Base-by-base conservation (phyloP, 2,329 filamentous ascomycete species). In the Pseudogymnoascus sp. region DNA sequence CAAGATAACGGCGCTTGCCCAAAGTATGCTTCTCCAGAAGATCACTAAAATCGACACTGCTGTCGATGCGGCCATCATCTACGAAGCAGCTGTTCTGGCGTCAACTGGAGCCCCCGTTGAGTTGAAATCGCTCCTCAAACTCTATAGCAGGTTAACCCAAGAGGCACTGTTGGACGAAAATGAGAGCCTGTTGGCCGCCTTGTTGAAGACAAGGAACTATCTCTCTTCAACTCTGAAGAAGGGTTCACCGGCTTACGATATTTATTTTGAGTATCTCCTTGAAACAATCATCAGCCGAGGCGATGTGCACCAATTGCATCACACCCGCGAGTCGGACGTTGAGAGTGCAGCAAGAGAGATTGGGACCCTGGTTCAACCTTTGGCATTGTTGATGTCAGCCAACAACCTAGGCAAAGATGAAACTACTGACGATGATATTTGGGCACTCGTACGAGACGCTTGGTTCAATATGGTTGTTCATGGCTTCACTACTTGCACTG, bases 391-490 rank as follows among this genome's bases (percentile, higher is more conserved):
- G 61, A 89, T 96, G 74, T 88, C 91, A 7, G 80, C 78, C 34
- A 84, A 87, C 67, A 81, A 87, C 63, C 75, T 87, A 44, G 66
- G 79, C 77, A 21, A 78, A 76, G 36, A 73, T 66, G 63, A 72
- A 31, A 69, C 78, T 8, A 84, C 89, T 61, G 89, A 93, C 61
- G 87, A 93, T 64, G 84, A 86, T 6, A 83, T 89, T 66, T 60
- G 36, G 38, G 84, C 85, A 25, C 78, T 96, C 63, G 84, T 95
- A 68, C 87, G 93, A 61, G 93, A 99, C 79, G 91, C 91, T 4
- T 99, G 95, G 95, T 97, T 97, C 78, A 99, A 99, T 71, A 91
- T 97, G 66, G 90, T 93, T 21, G 89, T 96, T 0, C 95, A 99
- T 74, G 95, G 93, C 4, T 96, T 97, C 73, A 88, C 87, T 8